A percentile compares a stretch with the other conserved stretches of the same genome.
phyloP scores from a whole-genome alignment of 352 stramenopile species.

The Pythium dissimile region DNA sequence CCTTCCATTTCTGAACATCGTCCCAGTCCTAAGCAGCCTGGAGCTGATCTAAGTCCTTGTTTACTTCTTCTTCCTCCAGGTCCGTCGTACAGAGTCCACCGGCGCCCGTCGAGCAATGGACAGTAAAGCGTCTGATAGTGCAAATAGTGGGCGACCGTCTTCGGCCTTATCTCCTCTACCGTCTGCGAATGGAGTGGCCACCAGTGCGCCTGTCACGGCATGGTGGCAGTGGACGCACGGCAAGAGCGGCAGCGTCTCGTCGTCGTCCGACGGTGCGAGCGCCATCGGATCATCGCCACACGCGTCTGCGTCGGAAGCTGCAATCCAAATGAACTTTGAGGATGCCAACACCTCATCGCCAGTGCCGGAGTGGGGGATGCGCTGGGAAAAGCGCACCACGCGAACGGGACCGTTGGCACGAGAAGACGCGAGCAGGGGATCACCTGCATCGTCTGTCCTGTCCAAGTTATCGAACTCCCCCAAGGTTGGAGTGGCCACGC shows the following conservation, averaged over 20 bases:
- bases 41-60: no score
- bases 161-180: not conserved
- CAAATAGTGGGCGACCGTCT: not conserved
- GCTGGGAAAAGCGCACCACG: constrained; percentile 45
- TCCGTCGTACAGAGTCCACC: no score
- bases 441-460: not conserved
- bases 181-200: constrained; percentile 1
- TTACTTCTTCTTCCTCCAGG: no score
- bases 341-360: constrained; percentile 4
- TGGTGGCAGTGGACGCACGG: constrained; percentile 81
- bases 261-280: constrained; percentile 33
- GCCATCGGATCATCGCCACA: not conserved
- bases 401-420: constrained; percentile 13
- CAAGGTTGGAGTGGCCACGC: constrained; percentile 1
- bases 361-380: constrained; percentile 26
- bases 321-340: not conserved
- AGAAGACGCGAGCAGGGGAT: not conserved
- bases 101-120: not conserved
- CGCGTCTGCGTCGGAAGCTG: not conserved
- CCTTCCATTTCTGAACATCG: no score
- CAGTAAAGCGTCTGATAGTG: not conserved
- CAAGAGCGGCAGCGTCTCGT: constrained; percentile 63
- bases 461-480: constrained; percentile 8
- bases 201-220: constrained; percentile 22
- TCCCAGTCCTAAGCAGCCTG: no score